A percentile compares a stretch with the other conserved stretches of the same genome.
phyloP scores from a whole-genome alignment of 1,284 basidiomycete genomes.

The Rhodotorula sp. region DNA sequence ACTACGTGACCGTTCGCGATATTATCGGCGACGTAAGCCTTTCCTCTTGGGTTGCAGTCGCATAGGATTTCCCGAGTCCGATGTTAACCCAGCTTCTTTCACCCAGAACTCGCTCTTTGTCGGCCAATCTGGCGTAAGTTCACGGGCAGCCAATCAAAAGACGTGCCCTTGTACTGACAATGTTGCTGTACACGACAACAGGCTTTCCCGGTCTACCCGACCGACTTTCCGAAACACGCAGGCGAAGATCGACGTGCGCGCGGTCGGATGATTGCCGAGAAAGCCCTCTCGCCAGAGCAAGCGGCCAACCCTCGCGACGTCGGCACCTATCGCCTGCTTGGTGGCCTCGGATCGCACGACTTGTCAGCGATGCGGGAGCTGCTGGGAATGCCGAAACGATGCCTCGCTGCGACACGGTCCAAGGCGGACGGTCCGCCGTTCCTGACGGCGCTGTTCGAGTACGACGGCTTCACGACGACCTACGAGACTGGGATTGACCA shows the following conservation, averaged over 20 bases:
- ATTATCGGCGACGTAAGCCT: constrained; percentile 51
- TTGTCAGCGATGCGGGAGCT: constrained; percentile 53
- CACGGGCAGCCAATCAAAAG: too few species aligned
- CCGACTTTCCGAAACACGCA: constrained; percentile 45
- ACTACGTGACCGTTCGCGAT: constrained; percentile 51
- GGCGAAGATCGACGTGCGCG: constrained; percentile 36
- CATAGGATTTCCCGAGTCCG: not conserved
- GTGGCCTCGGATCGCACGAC: constrained; percentile 51
- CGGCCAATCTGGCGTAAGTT: constrained; percentile 44
- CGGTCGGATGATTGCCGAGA: constrained; percentile 9
- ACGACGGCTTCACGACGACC: constrained; percentile 35
- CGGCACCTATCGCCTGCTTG: constrained; percentile 48
- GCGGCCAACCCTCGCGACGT: constrained; percentile 43
- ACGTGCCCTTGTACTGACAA: not conserved
- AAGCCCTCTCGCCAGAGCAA: constrained; percentile 34
- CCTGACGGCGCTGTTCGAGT: constrained; percentile 32
- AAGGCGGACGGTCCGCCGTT: constrained; percentile 16
- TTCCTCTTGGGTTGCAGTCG: not conserved
- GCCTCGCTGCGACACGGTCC: constrained; percentile 44
- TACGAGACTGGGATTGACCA: constrained; percentile 50
- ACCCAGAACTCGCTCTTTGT: constrained; percentile 51
- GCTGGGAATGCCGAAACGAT: constrained; percentile 49
- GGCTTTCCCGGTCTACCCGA: constrained; percentile 47
- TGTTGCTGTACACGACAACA: not conserved
- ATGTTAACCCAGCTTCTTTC: not conserved